phyloP scores from a whole-genome alignment of 257 asterid genomes.

The Nicotiana sylvestris region DNA sequence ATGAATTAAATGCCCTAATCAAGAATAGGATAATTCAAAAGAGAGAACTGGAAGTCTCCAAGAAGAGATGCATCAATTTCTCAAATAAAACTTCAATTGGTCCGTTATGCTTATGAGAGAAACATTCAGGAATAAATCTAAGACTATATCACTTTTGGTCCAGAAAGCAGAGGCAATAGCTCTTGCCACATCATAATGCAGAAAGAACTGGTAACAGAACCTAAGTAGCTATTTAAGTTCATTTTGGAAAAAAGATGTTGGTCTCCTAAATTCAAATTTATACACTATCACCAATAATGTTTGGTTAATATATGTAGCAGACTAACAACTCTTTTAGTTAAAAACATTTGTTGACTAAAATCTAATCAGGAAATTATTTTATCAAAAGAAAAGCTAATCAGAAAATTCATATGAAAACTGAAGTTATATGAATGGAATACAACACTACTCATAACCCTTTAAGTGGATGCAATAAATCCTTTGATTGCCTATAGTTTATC shows the following conservation, averaged over 20 bases:
- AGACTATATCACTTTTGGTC: not conserved
- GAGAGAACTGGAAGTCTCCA: not conserved
- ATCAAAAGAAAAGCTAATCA: not conserved
- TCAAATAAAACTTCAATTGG: not conserved
- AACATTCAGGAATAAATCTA: not conserved
- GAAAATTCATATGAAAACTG: not conserved
- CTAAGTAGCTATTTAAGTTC: slow-evolving; percentile 1
- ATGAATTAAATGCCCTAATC: too few relatives aligned
- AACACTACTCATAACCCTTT: not conserved
- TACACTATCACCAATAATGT: not conserved
- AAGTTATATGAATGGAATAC: not conserved
- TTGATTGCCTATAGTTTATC: not conserved
- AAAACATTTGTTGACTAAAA: not conserved
- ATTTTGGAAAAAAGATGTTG: not conserved
- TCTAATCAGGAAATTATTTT: not conserved
- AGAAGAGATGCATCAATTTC: not conserved
- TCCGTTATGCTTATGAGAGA: not conserved
- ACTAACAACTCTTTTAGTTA: not conserved
- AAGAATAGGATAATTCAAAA: not conserved
- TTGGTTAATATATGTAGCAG: not conserved
- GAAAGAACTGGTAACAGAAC: not conserved
- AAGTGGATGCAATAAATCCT: not conserved
- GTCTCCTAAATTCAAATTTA: slow-evolving; percentile 2
- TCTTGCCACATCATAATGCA: not conserved
- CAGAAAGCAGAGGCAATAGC: slow-evolving; percentile 2